A percentile compares a stretch with the other conserved stretches of the same genome.
Conservation (phyloP, 371 early-diverging fungal genomes). For the Phascolomyces articulosus region DNA sequence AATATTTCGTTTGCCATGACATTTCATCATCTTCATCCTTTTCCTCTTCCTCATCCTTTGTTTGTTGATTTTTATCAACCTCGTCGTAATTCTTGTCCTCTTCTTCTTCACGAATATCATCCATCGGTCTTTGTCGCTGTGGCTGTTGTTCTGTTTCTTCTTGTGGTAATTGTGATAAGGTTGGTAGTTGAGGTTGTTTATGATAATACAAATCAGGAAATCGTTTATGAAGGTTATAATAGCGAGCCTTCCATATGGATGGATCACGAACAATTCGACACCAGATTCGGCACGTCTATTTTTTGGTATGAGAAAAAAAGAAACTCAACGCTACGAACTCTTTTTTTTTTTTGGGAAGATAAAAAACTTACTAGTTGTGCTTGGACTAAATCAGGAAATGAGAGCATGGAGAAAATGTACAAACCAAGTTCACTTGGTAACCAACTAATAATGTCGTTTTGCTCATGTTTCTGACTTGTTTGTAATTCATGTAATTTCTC, state of each 20-base stretch:
- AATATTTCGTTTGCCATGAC: conserved; percentile 42
- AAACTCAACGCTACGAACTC: not conserved
- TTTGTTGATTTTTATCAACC: not conserved
- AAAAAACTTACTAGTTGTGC: conserved; percentile 38
- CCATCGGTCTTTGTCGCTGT: not conserved
- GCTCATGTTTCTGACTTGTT: conserved; percentile 19
- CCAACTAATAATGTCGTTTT: conserved; percentile 25
- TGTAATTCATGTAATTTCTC: not conserved
- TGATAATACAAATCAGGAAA: conserved; percentile 43
- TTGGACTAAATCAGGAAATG: conserved; percentile 39
- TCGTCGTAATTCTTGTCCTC: not conserved
- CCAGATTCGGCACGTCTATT: conserved; percentile 46
- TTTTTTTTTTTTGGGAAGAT: not conserved
- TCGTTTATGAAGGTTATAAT: conserved; percentile 23
- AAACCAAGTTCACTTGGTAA: conserved; percentile 42
- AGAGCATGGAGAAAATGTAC: conserved; percentile 31
- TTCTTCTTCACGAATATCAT: no score
- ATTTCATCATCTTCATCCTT: conserved; percentile 1
- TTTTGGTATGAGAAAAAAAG: no score
- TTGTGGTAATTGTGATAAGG: not conserved
- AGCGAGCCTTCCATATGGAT: conserved; percentile 38
- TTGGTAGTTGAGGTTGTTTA: conserved; percentile 1
- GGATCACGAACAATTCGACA: conserved; percentile 34
- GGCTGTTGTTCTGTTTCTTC: not conserved
- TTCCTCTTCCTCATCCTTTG: not conserved